Conservation (phyloP, 1,139 yeast genomes). For the Komagataea norvegica region DNA sequence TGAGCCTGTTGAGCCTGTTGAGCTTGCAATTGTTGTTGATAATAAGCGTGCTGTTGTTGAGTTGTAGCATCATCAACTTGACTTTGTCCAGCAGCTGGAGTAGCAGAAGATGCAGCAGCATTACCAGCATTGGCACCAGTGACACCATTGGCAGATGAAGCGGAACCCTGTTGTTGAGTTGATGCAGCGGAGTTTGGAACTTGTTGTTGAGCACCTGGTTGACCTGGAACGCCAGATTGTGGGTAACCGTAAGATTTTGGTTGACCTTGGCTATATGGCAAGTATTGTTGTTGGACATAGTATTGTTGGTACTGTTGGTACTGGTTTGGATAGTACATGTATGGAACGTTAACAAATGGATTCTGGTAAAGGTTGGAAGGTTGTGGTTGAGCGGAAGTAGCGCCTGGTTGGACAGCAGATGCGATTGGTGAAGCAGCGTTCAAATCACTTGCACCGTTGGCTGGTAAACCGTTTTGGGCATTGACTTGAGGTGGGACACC, state of each 20-base stretch:
- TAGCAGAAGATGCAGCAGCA: slow-evolving; percentile 10
- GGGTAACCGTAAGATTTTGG: slow-evolving; percentile 24
- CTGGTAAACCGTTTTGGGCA: slow-evolving; percentile 14
- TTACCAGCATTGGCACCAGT: slow-evolving; percentile 4
- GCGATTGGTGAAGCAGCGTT: slow-evolving; percentile 25
- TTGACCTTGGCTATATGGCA: slow-evolving; percentile 21
- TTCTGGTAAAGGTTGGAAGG: slow-evolving; percentile 22
- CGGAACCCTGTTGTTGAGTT: slow-evolving; percentile 14
- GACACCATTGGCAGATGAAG: slow-evolving; percentile 9
- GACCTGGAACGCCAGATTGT: slow-evolving; percentile 10
- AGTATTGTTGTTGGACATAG: slow-evolving; percentile 20
- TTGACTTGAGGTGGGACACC: slow-evolving; percentile 24
- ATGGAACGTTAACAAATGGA: slow-evolving; percentile 21
- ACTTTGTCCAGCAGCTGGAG: slow-evolving; percentile 8
- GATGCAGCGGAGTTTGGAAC: slow-evolving; percentile 11
- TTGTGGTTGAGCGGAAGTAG: slow-evolving; percentile 22
- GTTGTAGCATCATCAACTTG: slow-evolving; percentile 13
- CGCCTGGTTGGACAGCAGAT: slow-evolving; percentile 24
- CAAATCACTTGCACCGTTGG: slow-evolving; percentile 16
- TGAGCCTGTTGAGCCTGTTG: slow-evolving; percentile 13
- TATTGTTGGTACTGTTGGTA: slow-evolving; percentile 20
- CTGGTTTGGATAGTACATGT: slow-evolving; percentile 24
- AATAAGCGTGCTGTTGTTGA: slow-evolving; percentile 10
- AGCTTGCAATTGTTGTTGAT: slow-evolving; percentile 14
- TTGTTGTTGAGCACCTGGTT: slow-evolving; percentile 9